Conservation (phyloP, 176 grass and related monocot species). For the Aegilops speltoides region DNA sequence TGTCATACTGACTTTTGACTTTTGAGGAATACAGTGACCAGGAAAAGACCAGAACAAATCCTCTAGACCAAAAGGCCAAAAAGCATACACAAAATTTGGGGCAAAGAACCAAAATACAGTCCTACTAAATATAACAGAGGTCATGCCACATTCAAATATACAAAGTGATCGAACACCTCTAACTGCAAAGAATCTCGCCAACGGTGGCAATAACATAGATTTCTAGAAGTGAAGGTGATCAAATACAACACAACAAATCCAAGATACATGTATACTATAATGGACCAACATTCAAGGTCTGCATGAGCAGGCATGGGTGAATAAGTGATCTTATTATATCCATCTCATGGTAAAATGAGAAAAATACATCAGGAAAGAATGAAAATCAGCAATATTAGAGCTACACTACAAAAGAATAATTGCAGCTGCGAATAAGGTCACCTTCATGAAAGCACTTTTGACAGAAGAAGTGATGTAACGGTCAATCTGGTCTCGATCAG, state of each 20-base stretch:
- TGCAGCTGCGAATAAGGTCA: constrained; percentile 41
- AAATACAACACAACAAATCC: constrained; percentile 18
- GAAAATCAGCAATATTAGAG: constrained; percentile 12
- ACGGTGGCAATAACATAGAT: constrained; percentile 3
- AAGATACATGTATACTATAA: not conserved
- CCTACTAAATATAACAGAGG: constrained; percentile 4
- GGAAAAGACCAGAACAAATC: constrained; percentile 12
- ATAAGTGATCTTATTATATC: constrained; percentile 26
- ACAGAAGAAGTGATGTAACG: constrained; percentile 89
- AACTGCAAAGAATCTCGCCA: constrained; percentile 21
- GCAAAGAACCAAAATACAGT: constrained; percentile 17
- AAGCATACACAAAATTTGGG: not conserved
- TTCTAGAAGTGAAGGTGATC: constrained; percentile 8
- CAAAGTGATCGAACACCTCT: constrained; percentile 10
- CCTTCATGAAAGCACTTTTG: constrained; percentile 89
- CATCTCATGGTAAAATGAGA: constrained; percentile 20
- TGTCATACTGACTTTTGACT: constrained; percentile 25
- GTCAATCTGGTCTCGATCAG: constrained; percentile 86
- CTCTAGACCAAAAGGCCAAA: not conserved
- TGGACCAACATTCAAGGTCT: constrained; percentile 10
- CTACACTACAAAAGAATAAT: constrained; percentile 32
- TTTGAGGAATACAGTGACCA: not conserved
- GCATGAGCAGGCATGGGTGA: not conserved
- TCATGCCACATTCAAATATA: constrained; percentile 9
- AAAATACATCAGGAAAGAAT: not conserved